phyloP scores from a whole-genome alignment of 192 early-diverging fungal genomes.

The Thamnidium elegans region DNA sequence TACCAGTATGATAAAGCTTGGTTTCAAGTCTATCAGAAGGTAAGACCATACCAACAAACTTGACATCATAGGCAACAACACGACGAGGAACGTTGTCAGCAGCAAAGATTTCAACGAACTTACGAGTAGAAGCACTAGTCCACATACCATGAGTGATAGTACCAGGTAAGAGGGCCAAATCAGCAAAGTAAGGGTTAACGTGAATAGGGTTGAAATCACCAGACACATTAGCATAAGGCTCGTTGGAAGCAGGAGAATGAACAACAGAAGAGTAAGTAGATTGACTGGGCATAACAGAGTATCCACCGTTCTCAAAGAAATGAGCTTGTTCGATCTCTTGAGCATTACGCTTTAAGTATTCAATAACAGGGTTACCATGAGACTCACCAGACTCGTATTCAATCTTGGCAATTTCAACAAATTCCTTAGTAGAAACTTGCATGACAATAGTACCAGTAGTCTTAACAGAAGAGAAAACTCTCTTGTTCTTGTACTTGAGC shows the following conservation, averaged over 20 bases:
- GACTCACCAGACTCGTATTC: slow-evolving; percentile 70
- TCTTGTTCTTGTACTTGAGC: slow-evolving; percentile 56
- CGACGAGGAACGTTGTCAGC: slow-evolving; percentile 90
- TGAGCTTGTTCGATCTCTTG: slow-evolving; percentile 83
- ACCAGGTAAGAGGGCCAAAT: slow-evolving; percentile 83
- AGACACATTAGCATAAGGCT: slow-evolving; percentile 81
- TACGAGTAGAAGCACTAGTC: slow-evolving; percentile 90
- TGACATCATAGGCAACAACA: slow-evolving; percentile 80
- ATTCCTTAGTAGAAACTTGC: slow-evolving; percentile 78
- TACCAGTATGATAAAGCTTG: slow-evolving; percentile 89
- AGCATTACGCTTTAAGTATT: slow-evolving; percentile 85
- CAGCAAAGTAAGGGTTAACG: slow-evolving; percentile 93
- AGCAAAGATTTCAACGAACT: slow-evolving; percentile 94
- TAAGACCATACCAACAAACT: slow-evolving; percentile 91
- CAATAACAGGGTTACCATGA: slow-evolving; percentile 86
- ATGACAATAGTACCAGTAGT: slow-evolving; percentile 74
- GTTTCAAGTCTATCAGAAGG: slow-evolving; percentile 87
- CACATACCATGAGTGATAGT: slow-evolving; percentile 99
- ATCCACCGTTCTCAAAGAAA: slow-evolving; percentile 88
- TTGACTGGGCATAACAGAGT: slow-evolving; percentile 87
- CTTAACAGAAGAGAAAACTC: slow-evolving; percentile 65
- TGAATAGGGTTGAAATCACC: slow-evolving; percentile 96
- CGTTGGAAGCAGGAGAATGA: slow-evolving; percentile 81
- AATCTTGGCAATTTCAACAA: slow-evolving; percentile 80
- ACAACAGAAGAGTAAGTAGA: slow-evolving; percentile 85